Base-by-base conservation (phyloP, 768 basidiomycete genomes). In the Cyathus striatus region DNA sequence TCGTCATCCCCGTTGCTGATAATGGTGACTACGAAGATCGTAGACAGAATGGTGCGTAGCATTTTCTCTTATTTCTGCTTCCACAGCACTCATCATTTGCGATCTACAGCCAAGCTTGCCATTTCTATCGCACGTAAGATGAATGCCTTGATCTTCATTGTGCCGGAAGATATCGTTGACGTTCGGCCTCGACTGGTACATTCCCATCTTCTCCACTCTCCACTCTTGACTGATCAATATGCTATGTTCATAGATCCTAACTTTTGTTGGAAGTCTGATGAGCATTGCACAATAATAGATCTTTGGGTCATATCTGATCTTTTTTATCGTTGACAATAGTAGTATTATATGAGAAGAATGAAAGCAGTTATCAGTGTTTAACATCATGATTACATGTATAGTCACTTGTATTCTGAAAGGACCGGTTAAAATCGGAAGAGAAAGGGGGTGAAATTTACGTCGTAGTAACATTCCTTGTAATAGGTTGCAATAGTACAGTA, bases 71-170 rank as follows among this genome's bases (percentile, higher is more conserved):
- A 6, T 12, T 16, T 38, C 26, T 22, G 4, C 2, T 14, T 35
- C 40, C 41, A 22, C 20, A 20, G 16, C 46, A 14, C 24, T 36
- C 5, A n/a, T 36, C 7, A 17, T 6, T 46, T 24, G 33, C 23
- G 43, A 38, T 49, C 42, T 30, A 6, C 49, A 96, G 94, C 94
- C 13, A 97, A 97, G 78, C 65, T 97, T 49, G 95, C 92, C 6
- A 97, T 98, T 53, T 97, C 95, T 2, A 97, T 98, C 53, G 94
- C 95, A n/a, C 76, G 95, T 57, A 98, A 98, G 76, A 85, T 94
- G 84, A 90, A 91, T 42, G 90, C 90, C 4, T 64, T 96, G 53
- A 97, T 97, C 55, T 97, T 97, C 76, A 68, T 98, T 45, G 95
- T 97, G 0, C 93, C 95, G 0, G 95, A 98, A 58, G 93, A 93